Conservation (phyloP, 2,329 filamentous ascomycete genomes). For the Aphanoascus verrucosus region DNA sequence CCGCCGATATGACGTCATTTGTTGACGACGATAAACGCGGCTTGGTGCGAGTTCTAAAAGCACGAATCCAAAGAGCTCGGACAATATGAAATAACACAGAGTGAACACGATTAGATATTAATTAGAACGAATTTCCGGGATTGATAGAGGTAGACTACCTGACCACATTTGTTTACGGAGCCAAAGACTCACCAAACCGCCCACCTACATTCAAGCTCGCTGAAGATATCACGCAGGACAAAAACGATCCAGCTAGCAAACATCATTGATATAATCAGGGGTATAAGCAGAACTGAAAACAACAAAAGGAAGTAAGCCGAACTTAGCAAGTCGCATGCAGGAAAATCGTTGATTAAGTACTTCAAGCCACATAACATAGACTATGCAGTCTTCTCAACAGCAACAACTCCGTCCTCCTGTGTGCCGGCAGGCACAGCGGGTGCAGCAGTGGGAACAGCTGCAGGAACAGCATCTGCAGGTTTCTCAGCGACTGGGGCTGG, state of each 20-base stretch:
- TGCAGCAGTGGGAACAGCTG: neutral
- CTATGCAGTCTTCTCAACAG: neutral
- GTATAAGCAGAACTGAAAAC: neutral
- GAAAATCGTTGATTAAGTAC: neutral
- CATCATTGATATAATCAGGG: neutral
- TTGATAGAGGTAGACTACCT: neutral
- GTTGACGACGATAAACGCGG: neutral
- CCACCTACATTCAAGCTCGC: neutral
- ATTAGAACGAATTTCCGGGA: neutral
- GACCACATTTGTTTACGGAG: neutral
- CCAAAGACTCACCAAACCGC: neutral
- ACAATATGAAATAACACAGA: too few species aligned
- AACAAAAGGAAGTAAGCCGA: neutral
- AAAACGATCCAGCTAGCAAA: neutral
- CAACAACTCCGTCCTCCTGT: constrained; percentile 1
- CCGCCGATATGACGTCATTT: neutral
- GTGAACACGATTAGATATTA: neutral
- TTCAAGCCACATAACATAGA: neutral
- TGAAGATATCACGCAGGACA: neutral
- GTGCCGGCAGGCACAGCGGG: neutral
- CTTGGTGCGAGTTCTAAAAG: neutral
- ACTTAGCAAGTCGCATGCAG: neutral
- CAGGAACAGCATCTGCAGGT: neutral
- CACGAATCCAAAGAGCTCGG: too few species aligned
- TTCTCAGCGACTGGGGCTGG: constrained; percentile 1